phyloP scores from a whole-genome alignment of 2,329 filamentous ascomycete genomes.

The Penicillium oxalicum region DNA sequence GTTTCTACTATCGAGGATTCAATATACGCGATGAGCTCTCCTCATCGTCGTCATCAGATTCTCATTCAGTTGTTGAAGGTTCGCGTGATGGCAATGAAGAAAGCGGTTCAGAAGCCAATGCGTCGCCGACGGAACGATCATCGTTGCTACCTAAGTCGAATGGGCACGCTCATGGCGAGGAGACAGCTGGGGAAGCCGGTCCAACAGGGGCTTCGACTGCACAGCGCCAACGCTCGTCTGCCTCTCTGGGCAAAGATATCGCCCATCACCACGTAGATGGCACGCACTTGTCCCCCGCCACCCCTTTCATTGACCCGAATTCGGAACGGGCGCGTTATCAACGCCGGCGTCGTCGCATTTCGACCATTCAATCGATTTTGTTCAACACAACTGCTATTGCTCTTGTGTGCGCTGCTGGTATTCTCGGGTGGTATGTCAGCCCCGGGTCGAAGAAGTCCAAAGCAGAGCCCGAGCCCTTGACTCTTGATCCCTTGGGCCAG shows the following conservation, averaged over 20 bases:
- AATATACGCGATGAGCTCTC: slow-evolving; percentile 32
- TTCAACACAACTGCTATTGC: slow-evolving; percentile 73
- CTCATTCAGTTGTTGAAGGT: slow-evolving; percentile 8
- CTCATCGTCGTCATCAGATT: slow-evolving; percentile 11
- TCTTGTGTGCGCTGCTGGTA: slow-evolving; percentile 76
- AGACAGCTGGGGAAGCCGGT: slow-evolving; percentile 1
- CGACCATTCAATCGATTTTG: slow-evolving; percentile 46
- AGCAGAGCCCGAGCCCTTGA: slow-evolving; percentile 39
- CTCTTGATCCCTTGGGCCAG: slow-evolving; percentile 74
- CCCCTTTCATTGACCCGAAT: slow-evolving; percentile 62
- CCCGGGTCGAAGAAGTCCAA: slow-evolving; percentile 32
- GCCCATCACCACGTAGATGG: slow-evolving; percentile 53
- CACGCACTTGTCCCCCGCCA: slow-evolving; percentile 71
- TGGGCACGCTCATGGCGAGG: slow-evolving; percentile 12
- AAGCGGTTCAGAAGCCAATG: slow-evolving; percentile 14
- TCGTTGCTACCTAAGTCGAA: slow-evolving; percentile 23
- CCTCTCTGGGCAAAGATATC: slow-evolving; percentile 40
- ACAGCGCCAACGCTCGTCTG: slow-evolving; percentile 22
- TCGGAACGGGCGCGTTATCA: slow-evolving; percentile 23
- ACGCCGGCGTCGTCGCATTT: slow-evolving; percentile 22
- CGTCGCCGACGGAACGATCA: slow-evolving; percentile 26
- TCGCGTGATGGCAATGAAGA: slow-evolving; percentile 14
- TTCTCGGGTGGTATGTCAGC: slow-evolving; percentile 79
- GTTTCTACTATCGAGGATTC: slow-evolving; percentile 93
- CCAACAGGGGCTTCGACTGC: slow-evolving; percentile 7